Evolutionary conservation across 345 rosid species (phyloP), one percentile per base, ranked within the genome.

Genomic region (Trapa incisa): DNA sequence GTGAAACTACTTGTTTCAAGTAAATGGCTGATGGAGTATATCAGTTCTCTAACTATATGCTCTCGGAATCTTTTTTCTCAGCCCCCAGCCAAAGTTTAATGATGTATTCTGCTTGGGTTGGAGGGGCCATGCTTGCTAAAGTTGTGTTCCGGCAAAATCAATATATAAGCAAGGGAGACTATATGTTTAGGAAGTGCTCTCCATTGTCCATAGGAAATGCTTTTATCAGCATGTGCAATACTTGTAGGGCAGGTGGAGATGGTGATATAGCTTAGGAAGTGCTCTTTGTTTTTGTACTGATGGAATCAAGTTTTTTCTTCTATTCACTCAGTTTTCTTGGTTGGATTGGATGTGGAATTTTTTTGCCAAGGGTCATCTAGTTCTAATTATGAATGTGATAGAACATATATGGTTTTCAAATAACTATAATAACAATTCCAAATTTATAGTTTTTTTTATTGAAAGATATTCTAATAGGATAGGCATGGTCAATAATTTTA

Each of bases 61-160:
- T 65, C 29, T 67, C 32, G n/a, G 35, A 36, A 39, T 57, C 41
- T 48, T 54, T 67, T 22, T 22, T 41, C 43, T 37, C 85, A 89
- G 88, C 87, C 97, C 54, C 99, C 99, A 5, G 99, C 1, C 94
- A 89, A 81, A 83, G 85, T 76, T 78, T 87, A 87, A 78, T 85
- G 2, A 66, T 76, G 77, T 91, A 81, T 73, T 91, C 96, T 7
- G 92, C 97, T 50, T 95, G 99, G 97, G 77, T 89, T n/a, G 99
- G 99, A 71, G 99, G 99, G 66, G 96, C 98, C 47, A 95, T 95
- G 80, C 98, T 95, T 36, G 97, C 99, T 45, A 91, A 91, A 81
- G 97, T 95, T 39, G 97, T 95, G 77, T 95, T 95, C 77, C 97
- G 96, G 8, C 98, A 89, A 82, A 95, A 91, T 70, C 99, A 95